These are phyloP conservation scores for Blastobotrys serpentis DNA, from an alignment of 1,139 yeast species.

Conservation along the genomic window DNA sequence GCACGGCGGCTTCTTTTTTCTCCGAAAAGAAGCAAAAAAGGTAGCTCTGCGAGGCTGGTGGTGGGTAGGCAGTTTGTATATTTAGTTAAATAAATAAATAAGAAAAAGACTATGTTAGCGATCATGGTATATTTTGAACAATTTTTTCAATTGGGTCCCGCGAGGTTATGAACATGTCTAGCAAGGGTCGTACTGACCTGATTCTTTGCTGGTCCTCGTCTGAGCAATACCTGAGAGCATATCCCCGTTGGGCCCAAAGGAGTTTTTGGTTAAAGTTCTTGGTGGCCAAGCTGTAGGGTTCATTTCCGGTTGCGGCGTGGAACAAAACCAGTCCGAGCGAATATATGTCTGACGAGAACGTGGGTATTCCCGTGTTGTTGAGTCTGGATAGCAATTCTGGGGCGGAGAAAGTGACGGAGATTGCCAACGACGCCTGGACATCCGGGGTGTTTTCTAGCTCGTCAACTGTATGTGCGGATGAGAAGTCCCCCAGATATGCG, in stretches of 20 bases:
- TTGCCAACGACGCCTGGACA: slow-evolving; percentile 15
- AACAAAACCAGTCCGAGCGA: slow-evolving; percentile 29
- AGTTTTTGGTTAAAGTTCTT: slow-evolving; percentile 28
- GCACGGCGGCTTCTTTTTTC: not conserved
- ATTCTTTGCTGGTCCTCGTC: slow-evolving; percentile 24
- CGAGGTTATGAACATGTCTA: slow-evolving; percentile 18
- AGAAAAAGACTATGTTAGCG: no score
- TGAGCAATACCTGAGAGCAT: slow-evolving; percentile 23
- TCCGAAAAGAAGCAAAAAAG: not conserved
- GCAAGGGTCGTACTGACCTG: slow-evolving; percentile 17
- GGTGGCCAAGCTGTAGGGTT: slow-evolving; percentile 28
- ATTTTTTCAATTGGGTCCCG: not conserved
- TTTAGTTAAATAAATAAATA: no score
- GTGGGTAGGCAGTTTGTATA: not conserved
- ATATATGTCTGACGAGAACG: slow-evolving; percentile 24
- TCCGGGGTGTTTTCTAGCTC: slow-evolving; percentile 1
- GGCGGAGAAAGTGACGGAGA: slow-evolving; percentile 27
- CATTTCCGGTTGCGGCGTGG: slow-evolving; percentile 28
- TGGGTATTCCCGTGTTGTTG: slow-evolving; percentile 17
- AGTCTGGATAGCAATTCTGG: slow-evolving; percentile 25
- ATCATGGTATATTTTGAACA: no score
- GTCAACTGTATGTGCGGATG: slow-evolving; percentile 23
- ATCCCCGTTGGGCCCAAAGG: slow-evolving; percentile 29
- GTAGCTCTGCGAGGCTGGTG: not conserved
- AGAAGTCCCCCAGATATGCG: slow-evolving; percentile 27